Evolutionary conservation across 2,329 filamentous ascomycete genomes (phyloP).

Genomic region (Zopfia rhizophila): DNA sequence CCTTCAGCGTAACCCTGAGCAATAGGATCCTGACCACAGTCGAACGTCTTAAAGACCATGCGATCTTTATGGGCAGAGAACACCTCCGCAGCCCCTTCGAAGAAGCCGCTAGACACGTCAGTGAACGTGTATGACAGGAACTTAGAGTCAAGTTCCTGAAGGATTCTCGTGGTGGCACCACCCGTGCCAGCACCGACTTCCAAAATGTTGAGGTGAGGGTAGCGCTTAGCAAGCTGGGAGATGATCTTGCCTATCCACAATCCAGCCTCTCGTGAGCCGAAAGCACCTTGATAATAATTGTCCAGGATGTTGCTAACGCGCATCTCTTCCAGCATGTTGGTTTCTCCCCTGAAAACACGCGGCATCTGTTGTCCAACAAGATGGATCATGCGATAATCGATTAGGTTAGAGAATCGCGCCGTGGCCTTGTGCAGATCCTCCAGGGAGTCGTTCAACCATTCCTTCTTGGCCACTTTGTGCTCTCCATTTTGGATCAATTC

Average conservation of each 20-base stretch:
- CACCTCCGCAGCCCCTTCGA: constrained; percentile 2
- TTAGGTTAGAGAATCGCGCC: background rate
- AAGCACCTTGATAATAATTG: constrained; percentile 22
- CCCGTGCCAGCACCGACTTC: constrained; percentile 21
- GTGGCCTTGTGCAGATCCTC: background rate
- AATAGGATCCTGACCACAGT: constrained; percentile 1
- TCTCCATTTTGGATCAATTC: no score
- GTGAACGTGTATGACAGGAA: constrained; percentile 17
- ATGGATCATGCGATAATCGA: no score
- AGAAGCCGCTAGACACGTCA: constrained; percentile 17
- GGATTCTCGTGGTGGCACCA: constrained; percentile 7
- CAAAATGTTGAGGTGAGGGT: constrained; percentile 13
- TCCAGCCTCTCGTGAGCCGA: constrained; percentile 1
- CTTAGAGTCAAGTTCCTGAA: background rate
- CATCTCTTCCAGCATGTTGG: constrained; percentile 22
- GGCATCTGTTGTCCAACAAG: no score
- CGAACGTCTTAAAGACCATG: background rate
- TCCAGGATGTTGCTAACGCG: constrained; percentile 20
- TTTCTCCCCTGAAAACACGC: constrained; percentile 10
- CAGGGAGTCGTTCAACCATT: background rate
- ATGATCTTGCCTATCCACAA: constrained; percentile 7
- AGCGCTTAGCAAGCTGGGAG: constrained; percentile 4
- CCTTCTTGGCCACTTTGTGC: background rate
- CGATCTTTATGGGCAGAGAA: background rate
- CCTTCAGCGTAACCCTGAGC: constrained; percentile 3